Conservation (phyloP, 1,284 basidiomycete species). For the Phylloporus sp. region DNA sequence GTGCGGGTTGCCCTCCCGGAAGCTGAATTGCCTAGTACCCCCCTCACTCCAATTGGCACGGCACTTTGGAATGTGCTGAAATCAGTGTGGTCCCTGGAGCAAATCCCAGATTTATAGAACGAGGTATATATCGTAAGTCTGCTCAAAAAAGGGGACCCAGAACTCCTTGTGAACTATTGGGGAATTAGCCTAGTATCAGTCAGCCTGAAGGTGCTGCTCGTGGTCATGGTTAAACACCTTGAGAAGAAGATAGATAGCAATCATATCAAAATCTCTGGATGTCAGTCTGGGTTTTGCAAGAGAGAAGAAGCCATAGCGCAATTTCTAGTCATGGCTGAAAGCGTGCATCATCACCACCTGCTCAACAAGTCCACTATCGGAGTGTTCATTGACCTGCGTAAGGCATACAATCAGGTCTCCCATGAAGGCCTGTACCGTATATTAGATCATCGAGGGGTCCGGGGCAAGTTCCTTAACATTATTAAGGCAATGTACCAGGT, state of each 20-base stretch:
- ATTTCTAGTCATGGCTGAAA: neutral
- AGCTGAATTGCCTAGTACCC: too few species aligned
- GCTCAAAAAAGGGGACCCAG: neutral
- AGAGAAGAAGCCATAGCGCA: neutral
- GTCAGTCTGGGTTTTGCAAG: neutral
- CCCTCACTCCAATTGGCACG: neutral
- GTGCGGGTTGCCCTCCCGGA: too few species aligned
- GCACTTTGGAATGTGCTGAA: neutral
- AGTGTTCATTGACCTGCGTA: neutral
- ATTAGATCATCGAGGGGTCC: neutral
- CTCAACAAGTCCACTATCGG: too few species aligned
- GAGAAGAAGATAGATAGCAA: neutral
- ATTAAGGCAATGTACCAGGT: neutral
- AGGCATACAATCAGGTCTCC: neutral
- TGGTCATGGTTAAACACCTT: neutral
- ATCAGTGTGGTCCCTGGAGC: neutral
- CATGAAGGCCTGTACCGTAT: neutral
- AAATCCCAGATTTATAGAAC: neutral
- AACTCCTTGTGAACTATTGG: neutral
- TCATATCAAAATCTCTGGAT: neutral
- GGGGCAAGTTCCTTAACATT: neutral
- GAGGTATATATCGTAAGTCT: neutral
- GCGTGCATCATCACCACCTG: too few species aligned
- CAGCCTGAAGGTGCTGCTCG: neutral
- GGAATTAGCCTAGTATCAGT: neutral